phyloP scores from a whole-genome alignment of 805 yeast genomes.

The Yamadazyma paraphyllophila region DNA sequence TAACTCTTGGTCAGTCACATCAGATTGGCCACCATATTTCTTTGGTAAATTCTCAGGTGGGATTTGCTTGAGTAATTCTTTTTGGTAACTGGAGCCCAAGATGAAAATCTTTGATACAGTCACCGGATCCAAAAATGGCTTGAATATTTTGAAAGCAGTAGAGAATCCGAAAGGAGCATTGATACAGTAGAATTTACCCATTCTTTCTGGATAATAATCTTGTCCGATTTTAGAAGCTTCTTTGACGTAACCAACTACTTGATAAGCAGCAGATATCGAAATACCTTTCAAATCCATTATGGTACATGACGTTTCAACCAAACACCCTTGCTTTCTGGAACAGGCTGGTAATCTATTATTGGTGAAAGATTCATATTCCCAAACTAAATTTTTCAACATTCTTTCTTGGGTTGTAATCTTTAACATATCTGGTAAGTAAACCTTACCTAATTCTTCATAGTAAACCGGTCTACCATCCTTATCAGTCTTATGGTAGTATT shows the following conservation, averaged over 20 bases:
- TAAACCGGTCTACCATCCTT: conserved; percentile 96
- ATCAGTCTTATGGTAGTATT: conserved; percentile 95
- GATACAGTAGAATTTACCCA: conserved; percentile 95
- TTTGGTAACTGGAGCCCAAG: conserved; percentile 72
- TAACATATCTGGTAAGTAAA: conserved; percentile 86
- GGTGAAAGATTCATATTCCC: conserved; percentile 95
- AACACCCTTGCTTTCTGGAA: conserved; percentile 71
- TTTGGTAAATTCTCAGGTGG: conserved; percentile 89
- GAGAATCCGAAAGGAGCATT: conserved; percentile 98
- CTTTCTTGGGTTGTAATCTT: conserved; percentile 93
- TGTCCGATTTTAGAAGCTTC: conserved; percentile 95
- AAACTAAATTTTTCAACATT: conserved; percentile 91
- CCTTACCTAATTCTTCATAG: conserved; percentile 89
- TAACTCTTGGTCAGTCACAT: conserved; percentile 73
- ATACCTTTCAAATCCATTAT: conserved; percentile 94
- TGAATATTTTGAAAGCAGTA: conserved; percentile 86
- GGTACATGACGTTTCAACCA: conserved; percentile 95
- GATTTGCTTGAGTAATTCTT: conserved; percentile 85
- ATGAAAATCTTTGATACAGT: conserved; percentile 94
- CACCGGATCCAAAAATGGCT: conserved; percentile 95
- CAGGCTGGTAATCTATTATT: conserved; percentile 89
- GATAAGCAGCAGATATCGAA: conserved; percentile 77
- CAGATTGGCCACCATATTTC: conserved; percentile 84
- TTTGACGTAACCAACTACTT: conserved; percentile 82
- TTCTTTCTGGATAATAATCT: conserved; percentile 97